phyloP scores from a whole-genome alignment of 2,329 filamentous ascomycete genomes.

The Penicillium freii region DNA sequence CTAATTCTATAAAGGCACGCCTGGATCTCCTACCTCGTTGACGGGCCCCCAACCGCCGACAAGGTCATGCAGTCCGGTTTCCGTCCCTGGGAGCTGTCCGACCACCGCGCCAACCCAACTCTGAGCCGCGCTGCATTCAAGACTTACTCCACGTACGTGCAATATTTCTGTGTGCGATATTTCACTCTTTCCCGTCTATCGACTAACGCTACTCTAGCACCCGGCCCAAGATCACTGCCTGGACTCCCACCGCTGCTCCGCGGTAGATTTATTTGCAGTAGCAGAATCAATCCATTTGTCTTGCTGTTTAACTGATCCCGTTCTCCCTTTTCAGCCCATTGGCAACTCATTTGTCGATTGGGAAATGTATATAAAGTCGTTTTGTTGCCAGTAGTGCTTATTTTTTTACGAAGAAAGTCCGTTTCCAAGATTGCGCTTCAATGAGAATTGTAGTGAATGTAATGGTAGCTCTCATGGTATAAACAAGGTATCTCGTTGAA shows the following conservation, averaged over 20 bases:
- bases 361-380: constrained; percentile 40
- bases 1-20: constrained; percentile 63
- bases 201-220: constrained; percentile 22
- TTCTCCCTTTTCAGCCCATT: constrained; percentile 7
- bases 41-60: constrained; percentile 79
- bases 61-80: constrained; percentile 64
- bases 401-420: constrained; percentile 17
- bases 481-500: constrained; percentile 30
- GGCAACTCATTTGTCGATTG: constrained; percentile 5
- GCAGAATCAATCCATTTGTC: constrained; percentile 19
- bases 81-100: constrained; percentile 72
- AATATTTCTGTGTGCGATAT: not conserved
- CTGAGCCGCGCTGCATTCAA: constrained; percentile 76
- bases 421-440: constrained; percentile 17
- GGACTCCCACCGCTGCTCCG: constrained; percentile 37
- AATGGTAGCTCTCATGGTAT: constrained; percentile 10
- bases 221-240: constrained; percentile 37
- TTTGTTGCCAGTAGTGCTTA: constrained; percentile 26
- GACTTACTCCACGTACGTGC: constrained; percentile 88
- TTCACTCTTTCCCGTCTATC: not conserved
- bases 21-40: constrained; percentile 92
- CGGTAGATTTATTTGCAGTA: constrained; percentile 29
- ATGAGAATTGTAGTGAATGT: constrained; percentile 4
- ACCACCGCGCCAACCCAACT: constrained; percentile 74
- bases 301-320: constrained; percentile 9